Base-by-base conservation (phyloP, 441 rosid genomes). In the Caryocar brasiliense region DNA sequence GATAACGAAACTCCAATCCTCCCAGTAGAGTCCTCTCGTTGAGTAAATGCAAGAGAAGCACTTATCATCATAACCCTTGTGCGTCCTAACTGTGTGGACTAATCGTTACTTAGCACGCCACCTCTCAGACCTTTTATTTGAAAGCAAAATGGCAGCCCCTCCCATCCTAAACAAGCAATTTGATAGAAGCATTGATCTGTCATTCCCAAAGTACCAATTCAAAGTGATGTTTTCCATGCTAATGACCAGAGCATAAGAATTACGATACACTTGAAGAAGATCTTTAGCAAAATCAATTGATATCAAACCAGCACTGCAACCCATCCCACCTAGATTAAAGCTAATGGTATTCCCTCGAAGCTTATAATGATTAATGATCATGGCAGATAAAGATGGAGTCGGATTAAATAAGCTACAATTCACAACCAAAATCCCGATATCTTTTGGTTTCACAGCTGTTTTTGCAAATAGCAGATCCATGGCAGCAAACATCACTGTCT, bases 151-250 rank as follows among this genome's bases (percentile, higher is more conserved):
- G 6, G 67, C 72, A 0, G 72, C 67, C 2, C 64, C 72, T 22
- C 72, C 72, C 72, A 67, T 56, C 28, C 67, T 50, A 34, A 67
- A 67, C 43, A 67, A 51, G 59, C 72, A 67, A 58, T 67, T 67
- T 0, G 72, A 61, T 13, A 67, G 56, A 24, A 67, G 72, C 63
- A 56, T 67, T 4, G 72, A 67, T 14, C 72, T 56, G 29, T 67
- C 67, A 28, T 67, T 67, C 9, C 72, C 72, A 51, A 61, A 61
- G 56, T 67, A 67, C 67, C 59, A 67, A 48, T 61, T 61, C 45
- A 67, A 19, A 2, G 72, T 67, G 18, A 67, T 56, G 52, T 56
- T 67, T 41, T 67, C 72, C 72, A 67, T 61, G 67, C 72, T 67
- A 22, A 67, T 34, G 26, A 67, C 67, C 52, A 67, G 40, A 4